Evolutionary conservation across 441 rosid species (phyloP).

Genomic region (Eugenia klotzschiana): DNA sequence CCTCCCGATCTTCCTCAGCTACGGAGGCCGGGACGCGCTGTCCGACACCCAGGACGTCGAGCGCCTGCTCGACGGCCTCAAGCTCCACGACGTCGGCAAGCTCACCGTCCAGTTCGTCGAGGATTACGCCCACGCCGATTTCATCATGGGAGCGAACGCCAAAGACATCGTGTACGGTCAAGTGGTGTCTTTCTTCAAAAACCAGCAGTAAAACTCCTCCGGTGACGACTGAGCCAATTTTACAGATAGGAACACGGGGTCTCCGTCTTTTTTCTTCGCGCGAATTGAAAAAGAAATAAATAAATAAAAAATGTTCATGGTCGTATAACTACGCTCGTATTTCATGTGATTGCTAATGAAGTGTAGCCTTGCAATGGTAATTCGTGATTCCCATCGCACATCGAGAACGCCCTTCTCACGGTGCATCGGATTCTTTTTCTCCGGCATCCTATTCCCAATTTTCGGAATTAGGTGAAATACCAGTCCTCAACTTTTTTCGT

Average conservation of each 20-base stretch:
- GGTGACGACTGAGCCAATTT: background rate
- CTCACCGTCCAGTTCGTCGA: slow-evolving; percentile 40
- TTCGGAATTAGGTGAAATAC: background rate
- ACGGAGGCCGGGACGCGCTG: slow-evolving; percentile 57
- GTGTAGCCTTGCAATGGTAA: background rate
- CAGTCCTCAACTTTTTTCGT: too few species aligned
- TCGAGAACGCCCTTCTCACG: background rate
- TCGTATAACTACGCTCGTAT: background rate
- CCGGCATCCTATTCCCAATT: background rate
- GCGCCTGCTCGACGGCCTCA: slow-evolving; percentile 40
- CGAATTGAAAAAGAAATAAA: too few species aligned
- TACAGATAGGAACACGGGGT: background rate
- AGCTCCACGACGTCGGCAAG: slow-evolving; percentile 54
- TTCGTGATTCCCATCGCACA: background rate
- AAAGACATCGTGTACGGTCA: slow-evolving; percentile 56
- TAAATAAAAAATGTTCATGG: too few species aligned
- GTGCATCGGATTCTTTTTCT: background rate
- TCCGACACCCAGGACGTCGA: slow-evolving; percentile 50
- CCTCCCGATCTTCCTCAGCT: slow-evolving; percentile 63
- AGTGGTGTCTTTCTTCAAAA: slow-evolving; percentile 42
- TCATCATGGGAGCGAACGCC: slow-evolving; percentile 76
- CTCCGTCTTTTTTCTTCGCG: too few species aligned
- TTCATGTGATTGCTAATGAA: too few species aligned
- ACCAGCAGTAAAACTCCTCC: slow-evolving; percentile 13
- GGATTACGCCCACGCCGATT: slow-evolving; percentile 76